Conservation (phyloP, 139 green algal species). For the Axilococcus clingmanii region DNA sequence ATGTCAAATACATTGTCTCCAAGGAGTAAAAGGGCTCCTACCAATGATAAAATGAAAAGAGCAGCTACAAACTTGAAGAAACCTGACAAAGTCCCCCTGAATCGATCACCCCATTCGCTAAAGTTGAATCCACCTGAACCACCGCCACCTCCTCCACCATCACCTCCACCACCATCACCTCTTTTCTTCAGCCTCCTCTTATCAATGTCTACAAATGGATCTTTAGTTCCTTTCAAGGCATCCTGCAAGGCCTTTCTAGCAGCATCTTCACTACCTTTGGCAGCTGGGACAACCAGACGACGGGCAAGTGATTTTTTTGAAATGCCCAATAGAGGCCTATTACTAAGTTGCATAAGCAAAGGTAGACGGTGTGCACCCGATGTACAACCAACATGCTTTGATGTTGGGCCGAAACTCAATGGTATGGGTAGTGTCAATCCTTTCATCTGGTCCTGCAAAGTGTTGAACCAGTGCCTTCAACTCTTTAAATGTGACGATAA, state of each 20-base stretch:
- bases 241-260: slow-evolving; percentile 34
- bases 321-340: too few species aligned
- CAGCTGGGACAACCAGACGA: too few species aligned
- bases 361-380: too few species aligned
- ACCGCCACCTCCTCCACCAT: slow-evolving; percentile 12
- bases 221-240: slow-evolving; percentile 32
- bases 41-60: slow-evolving; percentile 10
- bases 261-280: slow-evolving; percentile 32
- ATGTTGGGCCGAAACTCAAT: not conserved
- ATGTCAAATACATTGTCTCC: slow-evolving; percentile 13
- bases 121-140: slow-evolving; percentile 7
- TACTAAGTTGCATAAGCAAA: too few species aligned
- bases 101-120: slow-evolving; percentile 13
- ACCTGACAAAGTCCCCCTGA: slow-evolving; percentile 1
- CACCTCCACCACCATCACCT: slow-evolving; percentile 14
- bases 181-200: slow-evolving; percentile 3
- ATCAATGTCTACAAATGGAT: slow-evolving; percentile 26
- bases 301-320: too few species aligned
- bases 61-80: slow-evolving; percentile 10
- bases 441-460: too few species aligned
- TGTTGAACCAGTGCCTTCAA: too few species aligned
- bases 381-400: not conserved
- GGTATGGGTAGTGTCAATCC: too few species aligned
- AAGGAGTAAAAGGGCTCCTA: slow-evolving; percentile 6
- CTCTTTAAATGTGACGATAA: too few species aligned